Evolutionary conservation across 805 yeast genomes (phyloP), one percentile per base, ranked within the genome.

Genomic region (Spencermartinsiella europaea): DNA sequence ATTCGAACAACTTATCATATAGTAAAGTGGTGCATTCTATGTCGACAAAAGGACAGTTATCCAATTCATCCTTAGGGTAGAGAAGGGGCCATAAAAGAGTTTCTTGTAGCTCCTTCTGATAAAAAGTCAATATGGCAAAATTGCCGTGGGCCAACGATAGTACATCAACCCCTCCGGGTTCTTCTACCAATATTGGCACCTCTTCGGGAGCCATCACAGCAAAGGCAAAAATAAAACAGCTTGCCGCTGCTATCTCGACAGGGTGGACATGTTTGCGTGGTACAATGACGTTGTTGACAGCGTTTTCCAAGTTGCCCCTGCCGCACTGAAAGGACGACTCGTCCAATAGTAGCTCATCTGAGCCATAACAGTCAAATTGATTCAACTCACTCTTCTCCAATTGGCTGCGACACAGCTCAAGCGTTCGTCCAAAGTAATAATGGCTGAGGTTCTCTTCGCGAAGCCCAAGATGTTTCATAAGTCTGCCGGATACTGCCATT

Each of bases 21-120:
- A 44, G 25, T 10, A n/a, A 10, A 2, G 44, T 19, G 2, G 38
- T 33, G 20, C 38, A 36, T 20, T 38, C 43, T 16, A 44, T 12
- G n/a, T 20, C 35, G n/a, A 19, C 17, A n/a, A 38, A 19, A 14
- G 34, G 34, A 14, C 15, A 16, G 8, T 20, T 20, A 14, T n/a
- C 4, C 2, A 19, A 31, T 2, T 12, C 5, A 14, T 38, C 38
- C 20, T 19, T 27, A 15, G 22, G 22, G 21, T 10, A 8, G 4
- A 15, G n/a, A 2, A 42, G 17, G 15, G 37, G 33, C 12, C n/a
- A 14, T 12, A 42, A 28, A 27, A 38, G n/a, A 8, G 42, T 38
- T 10, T 21, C 42, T 16, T 21, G 12, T 8, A 38, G 7, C 8
- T n/a, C 8, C 5, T 27, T 17, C 10, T n/a, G 12, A 27, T 38